These are phyloP conservation scores for Aspergillus homomorphus DNA, from an alignment of 495 filamentous ascomycete genomes.

Conservation along the genomic window DNA sequence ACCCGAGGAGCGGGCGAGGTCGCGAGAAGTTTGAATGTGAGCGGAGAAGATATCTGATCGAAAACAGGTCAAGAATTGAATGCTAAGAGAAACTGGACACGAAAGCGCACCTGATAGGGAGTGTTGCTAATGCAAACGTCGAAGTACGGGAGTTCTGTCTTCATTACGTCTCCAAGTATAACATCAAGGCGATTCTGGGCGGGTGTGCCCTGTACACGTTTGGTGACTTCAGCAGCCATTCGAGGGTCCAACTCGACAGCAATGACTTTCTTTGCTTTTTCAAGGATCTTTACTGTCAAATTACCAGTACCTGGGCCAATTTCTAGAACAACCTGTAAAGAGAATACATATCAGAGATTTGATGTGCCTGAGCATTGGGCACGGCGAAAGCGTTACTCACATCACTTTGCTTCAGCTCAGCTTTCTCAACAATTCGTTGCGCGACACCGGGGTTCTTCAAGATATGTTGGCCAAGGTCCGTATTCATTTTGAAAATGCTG, in stretches of 20 bases:
- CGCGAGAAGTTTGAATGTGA: slow-evolving; percentile 85
- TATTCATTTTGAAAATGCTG: slow-evolving; percentile 88
- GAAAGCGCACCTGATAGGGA: slow-evolving; percentile 65
- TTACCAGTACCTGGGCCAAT: slow-evolving; percentile 81
- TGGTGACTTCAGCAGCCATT: slow-evolving; percentile 96
- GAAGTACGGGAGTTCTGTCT: slow-evolving; percentile 79
- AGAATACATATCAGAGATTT: not conserved
- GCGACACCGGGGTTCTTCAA: slow-evolving; percentile 94
- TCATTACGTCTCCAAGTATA: slow-evolving; percentile 89
- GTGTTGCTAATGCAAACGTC: slow-evolving; percentile 94
- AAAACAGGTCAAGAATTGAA: not conserved
- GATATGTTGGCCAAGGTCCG: slow-evolving; percentile 84
- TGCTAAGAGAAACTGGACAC: slow-evolving; percentile 4
- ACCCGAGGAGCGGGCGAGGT: slow-evolving; percentile 70
- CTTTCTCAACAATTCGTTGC: slow-evolving; percentile 83
- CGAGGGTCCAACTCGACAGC: slow-evolving; percentile 92
- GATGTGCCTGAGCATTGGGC: not conserved
- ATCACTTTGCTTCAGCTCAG: slow-evolving; percentile 84
- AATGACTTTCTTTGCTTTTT: slow-evolving; percentile 80
- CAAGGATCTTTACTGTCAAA: slow-evolving; percentile 82
- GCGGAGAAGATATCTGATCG: slow-evolving; percentile 75
- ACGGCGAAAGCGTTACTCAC: slow-evolving; percentile 32
- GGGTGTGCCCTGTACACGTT: slow-evolving; percentile 84
- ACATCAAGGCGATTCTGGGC: slow-evolving; percentile 77
- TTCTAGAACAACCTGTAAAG: slow-evolving; percentile 59